These are phyloP conservation scores for Aspergillus homomorphus DNA, from an alignment of 495 filamentous ascomycete genomes.

Conservation along the genomic window DNA sequence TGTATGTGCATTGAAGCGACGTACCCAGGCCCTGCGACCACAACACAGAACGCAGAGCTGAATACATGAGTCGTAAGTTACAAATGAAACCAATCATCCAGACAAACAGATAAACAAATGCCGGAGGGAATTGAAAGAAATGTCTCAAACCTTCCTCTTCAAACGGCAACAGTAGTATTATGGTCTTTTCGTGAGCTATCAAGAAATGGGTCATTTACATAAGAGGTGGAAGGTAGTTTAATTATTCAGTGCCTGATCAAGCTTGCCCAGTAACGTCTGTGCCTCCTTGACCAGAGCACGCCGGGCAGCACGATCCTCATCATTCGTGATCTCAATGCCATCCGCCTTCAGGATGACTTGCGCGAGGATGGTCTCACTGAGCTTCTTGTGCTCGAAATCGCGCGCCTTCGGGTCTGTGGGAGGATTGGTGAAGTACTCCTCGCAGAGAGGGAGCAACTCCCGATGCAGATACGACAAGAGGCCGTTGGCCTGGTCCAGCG, in stretches of 20 bases:
- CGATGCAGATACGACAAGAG: constrained; percentile 64
- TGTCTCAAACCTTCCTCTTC: not conserved
- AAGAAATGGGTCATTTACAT: not conserved
- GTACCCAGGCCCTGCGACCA: not conserved
- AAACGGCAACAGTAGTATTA: not conserved
- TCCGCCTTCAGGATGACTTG: constrained; percentile 85
- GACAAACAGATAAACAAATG: not conserved
- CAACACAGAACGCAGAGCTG: not conserved
- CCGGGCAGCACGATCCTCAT: constrained; percentile 61
- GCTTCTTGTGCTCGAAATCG: constrained; percentile 72
- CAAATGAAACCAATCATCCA: too few species aligned
- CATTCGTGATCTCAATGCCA: constrained; percentile 69
- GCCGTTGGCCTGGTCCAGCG: constrained; percentile 68
- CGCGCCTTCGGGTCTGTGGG: constrained; percentile 69
- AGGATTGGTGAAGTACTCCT: constrained; percentile 59
- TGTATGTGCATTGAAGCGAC: not conserved
- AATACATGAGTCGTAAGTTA: not conserved
- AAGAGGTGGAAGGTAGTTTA: constrained; percentile 9
- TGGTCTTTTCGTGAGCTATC: not conserved
- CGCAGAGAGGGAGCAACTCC: constrained; percentile 64
- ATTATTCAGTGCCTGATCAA: constrained; percentile 51
- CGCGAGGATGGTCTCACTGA: constrained; percentile 79
- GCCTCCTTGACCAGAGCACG: constrained; percentile 74
- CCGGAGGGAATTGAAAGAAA: not conserved
- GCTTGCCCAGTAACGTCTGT: constrained; percentile 58